Evolutionary conservation across 2,329 filamentous ascomycete genomes (phyloP), one percentile per base, ranked within the genome.

Genomic region (Zalaria obscura): DNA sequence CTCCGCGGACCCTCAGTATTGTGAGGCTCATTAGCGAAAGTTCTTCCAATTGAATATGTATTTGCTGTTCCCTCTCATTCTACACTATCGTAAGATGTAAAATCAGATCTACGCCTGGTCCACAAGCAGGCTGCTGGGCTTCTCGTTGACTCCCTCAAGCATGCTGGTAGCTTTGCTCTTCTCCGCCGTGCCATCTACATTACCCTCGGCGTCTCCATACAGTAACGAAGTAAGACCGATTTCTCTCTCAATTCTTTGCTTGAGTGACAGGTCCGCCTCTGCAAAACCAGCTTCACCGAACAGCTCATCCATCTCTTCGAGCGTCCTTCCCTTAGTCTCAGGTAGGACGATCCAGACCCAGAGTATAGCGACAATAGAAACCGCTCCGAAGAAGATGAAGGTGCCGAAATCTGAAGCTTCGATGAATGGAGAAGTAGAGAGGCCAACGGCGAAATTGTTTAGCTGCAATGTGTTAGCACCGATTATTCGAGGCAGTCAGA

Each of bases 211-310:
- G 41, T 47, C 46, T 29, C 42, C 44, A 27, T 45, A 40, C 11
- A 49, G 33, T 11, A 49, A 32, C 27, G 47, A 45, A 1, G 43
- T 46, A 5, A 49, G 33, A 4, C 47, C 47, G 33, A 49, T 49
- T n/a, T 49, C 43, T n/a, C 40, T 37, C 35, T 49, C 47, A 18
- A 48, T 49, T 29, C 40, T 37, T 10, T 38, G 36, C 39, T 49
- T 49, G 7, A 41, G 40, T 4, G 43, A 36, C 41, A 46, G 27
- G 18, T 49, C 46, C 2, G 37, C 46, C 39, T 48, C 37, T 3
- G 48, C 48, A 39, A 48, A 41, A 64, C 68, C 29, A 63, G 35
- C 35, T 25, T 45, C 43, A 33, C 54, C 54, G n/a, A 55, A 55
- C 3, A 52, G 5, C 31, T 49, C 46, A 31, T 55, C 52, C 51